Evolutionary conservation across 2,329 filamentous ascomycete genomes (phyloP), one percentile per base, ranked within the genome.

Genomic region (Alternaria dauci): DNA sequence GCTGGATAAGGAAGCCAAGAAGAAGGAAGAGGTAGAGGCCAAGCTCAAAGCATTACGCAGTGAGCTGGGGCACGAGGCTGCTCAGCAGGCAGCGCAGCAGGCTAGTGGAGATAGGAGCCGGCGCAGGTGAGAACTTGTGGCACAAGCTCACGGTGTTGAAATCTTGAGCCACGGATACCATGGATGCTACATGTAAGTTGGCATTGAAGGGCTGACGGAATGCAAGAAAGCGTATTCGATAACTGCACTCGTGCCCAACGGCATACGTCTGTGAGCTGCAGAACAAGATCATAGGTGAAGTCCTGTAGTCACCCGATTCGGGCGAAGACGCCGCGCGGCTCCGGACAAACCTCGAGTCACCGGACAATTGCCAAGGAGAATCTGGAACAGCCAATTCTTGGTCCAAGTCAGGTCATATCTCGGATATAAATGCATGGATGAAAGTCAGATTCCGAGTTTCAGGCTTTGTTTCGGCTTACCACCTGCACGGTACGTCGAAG

Each of bases 31-130:
- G 55, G 72, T 70, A 9, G 74, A 77, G 52, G 69, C 67, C 28
- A 73, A 65, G 53, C 63, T 78, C 20, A 75, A 75, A 58, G 66
- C 61, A 18, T 54, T 78, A 52, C 65, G 75, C 53, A 70, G 58
- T 26, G 75, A 74, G 44, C 58, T 75, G 61, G 78, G 70, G 26
- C 77, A 77, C 41, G 76, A 77, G 55, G 76, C 75, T 16, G 71
- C 75, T 25, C 73, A 76, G 61, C 74, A 76, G 61, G 76, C 76
- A 14, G 71, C 74, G n/a, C 75, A 78, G 46, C 74, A 78, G 55
- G 76, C 76, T 7, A 77, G 74, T 52, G 76, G 76, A 8, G 76
- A 78, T 48, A 59, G 76, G 51, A 77, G 74, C 61, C 69, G 76
- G 47, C 69, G 76, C 58, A 70, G 76, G 53, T 78, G 70, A 74